Evolutionary conservation across 169 alveolate species (phyloP).

Genomic region (Plasmodium malariae): DNA sequence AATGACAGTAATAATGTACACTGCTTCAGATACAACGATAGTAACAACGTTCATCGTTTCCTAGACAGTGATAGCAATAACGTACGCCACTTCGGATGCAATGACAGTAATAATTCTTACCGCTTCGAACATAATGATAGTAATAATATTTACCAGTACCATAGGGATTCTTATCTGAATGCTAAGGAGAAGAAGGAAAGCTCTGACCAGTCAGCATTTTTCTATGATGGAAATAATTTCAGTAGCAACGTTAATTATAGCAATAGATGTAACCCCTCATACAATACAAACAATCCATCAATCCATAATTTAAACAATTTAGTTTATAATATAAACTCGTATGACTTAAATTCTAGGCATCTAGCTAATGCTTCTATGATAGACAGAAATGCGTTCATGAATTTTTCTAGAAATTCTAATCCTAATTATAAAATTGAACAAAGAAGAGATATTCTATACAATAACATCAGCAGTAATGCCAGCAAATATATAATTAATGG

Average conservation of each 20-base stretch:
- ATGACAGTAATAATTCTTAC: too few species aligned
- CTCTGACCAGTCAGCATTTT: background rate
- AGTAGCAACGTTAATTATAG: conserved; percentile 2
- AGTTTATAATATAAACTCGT: conserved; percentile 21
- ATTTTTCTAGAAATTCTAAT: too few species aligned
- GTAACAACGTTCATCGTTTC: too few species aligned
- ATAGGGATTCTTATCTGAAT: background rate
- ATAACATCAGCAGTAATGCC: too few species aligned
- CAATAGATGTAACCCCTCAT: background rate
- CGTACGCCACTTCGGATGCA: too few species aligned
- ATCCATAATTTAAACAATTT: conserved; percentile 12
- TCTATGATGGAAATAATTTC: conserved; percentile 8
- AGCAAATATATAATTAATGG: too few species aligned
- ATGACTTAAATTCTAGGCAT: conserved; percentile 18
- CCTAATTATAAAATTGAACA: too few species aligned
- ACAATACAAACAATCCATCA: conserved; percentile 5
- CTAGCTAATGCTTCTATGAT: background rate
- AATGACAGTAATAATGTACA: too few species aligned
- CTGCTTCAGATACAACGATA: too few species aligned
- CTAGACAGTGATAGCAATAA: too few species aligned
- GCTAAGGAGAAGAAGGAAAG: background rate
- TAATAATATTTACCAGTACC: background rate
- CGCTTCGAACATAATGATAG: too few species aligned
- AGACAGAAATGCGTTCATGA: background rate
- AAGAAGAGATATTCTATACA: too few species aligned